Evolutionary conservation across 139 green algal species (phyloP), one percentile per base, ranked within the genome.

Genomic region (Bryopsis sp.): DNA sequence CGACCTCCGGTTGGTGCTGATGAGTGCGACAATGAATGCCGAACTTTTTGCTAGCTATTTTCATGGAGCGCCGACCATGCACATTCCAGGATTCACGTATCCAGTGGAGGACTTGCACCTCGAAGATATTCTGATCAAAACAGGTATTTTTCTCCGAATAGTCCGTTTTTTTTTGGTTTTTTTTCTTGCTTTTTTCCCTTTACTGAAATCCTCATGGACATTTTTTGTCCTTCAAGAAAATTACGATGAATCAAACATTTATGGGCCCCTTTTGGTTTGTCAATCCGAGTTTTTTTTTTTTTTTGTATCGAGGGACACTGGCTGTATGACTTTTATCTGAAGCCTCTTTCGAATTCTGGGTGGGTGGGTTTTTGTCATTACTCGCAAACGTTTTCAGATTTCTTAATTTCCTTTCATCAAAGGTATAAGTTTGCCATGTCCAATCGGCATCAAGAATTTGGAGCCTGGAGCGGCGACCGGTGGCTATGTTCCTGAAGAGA

Each of bases 11-110:
- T 72, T 98, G 7, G 68, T 98, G 0, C 85, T 98, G 19, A 98
- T 97, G 92, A 92, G 80, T 3, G 92, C 92, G 5, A 99, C 92
- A 0, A 71, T 95, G 54, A 84, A 98, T 67, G 81, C 86, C 0
- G 66, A 77, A 43, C 73, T 93, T 28, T 95, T 97, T 70, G 73
- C 82, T 0, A 43, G 64, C 7, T 98, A 97, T 83, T 97, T 96
- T 74, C 74, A 71, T 5, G 79, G 69, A 46, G 86, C 76, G 70
- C 76, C 86, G 33, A 67, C 37, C 11, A 26, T 67, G 64, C 32
- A 71, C 36, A 24, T 71, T 8, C 29, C 31, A 38, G 64, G 64
- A 15, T 15, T 33, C 6, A 71, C n/a, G 64, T 71, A 34, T 34
- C 29, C 64, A 24, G 64, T 71, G 4, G 34, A 71, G 33, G n/a